A percentile compares a stretch with the other conserved stretches of the same genome.
Evolutionary conservation across 495 filamentous ascomycete species (phyloP).

Genomic region (Letharia columbiana): DNA sequence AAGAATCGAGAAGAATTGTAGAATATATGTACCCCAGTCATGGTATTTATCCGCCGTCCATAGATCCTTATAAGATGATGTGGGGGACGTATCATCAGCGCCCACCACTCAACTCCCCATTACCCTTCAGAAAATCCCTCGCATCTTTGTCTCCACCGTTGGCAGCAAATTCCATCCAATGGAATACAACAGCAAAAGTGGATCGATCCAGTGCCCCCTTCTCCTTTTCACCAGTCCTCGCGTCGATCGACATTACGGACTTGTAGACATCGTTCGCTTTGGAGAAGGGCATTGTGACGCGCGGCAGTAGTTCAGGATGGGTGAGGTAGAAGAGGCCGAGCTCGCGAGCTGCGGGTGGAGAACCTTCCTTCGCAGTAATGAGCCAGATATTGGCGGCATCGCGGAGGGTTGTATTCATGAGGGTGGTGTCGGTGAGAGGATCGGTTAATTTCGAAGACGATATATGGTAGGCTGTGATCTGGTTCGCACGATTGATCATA

Average conservation of each 20-base stretch:
- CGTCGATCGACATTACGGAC: conserved; percentile 41
- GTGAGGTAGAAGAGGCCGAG: conserved; percentile 91
- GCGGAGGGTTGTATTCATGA: conserved; percentile 55
- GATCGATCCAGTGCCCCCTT: conserved; percentile 67
- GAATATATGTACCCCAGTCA: not conserved
- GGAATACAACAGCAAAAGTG: conserved; percentile 91
- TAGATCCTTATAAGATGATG: not conserved
- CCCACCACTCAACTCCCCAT: conserved; percentile 20
- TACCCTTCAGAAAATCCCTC: conserved; percentile 41
- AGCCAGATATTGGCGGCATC: conserved; percentile 90
- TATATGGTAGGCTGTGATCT: conserved; percentile 45
- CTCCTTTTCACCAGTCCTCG: conserved; percentile 44
- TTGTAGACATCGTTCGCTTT: conserved; percentile 88
- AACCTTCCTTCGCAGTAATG: conserved; percentile 89
- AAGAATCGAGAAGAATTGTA: not conserved
- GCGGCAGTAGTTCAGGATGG: conserved; percentile 78
- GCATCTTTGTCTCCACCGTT: conserved; percentile 82
- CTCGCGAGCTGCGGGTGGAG: conserved; percentile 87
- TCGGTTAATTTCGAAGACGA: conserved; percentile 38
- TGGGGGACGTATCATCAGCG: not conserved
- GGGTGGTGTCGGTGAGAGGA: conserved; percentile 35
- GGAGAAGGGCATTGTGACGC: conserved; percentile 74
- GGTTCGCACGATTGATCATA: conserved; percentile 82
- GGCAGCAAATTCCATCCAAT: conserved; percentile 95
- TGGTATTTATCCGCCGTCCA: not conserved